Evolutionary conservation across 2,329 filamentous ascomycete species (phyloP).

Genomic region (Penicillium sp.): DNA sequence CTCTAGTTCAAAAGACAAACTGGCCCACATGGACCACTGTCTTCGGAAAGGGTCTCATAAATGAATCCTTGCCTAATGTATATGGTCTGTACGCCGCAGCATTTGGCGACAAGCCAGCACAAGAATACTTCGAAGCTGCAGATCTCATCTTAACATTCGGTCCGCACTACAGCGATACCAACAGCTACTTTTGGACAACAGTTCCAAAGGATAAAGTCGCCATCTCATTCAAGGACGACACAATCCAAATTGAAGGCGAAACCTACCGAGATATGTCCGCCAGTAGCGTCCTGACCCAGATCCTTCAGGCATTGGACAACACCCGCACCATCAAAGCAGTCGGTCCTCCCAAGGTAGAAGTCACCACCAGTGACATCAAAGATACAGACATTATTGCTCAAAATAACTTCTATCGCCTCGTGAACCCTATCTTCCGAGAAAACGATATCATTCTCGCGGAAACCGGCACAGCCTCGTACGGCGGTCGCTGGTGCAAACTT

Average conservation of each 20-base stretch:
- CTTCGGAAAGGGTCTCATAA: slow-evolving; percentile 57
- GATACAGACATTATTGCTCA: slow-evolving; percentile 50
- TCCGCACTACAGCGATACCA: slow-evolving; percentile 48
- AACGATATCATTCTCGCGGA: slow-evolving; percentile 63
- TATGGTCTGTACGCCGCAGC: slow-evolving; percentile 55
- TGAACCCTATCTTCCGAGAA: slow-evolving; percentile 53
- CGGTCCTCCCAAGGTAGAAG: slow-evolving; percentile 20
- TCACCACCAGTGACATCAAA: slow-evolving; percentile 42
- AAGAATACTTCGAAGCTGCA: slow-evolving; percentile 43
- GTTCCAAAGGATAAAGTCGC: slow-evolving; percentile 75
- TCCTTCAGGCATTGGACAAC: slow-evolving; percentile 65
- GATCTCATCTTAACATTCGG: slow-evolving; percentile 45
- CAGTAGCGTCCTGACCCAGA: slow-evolving; percentile 74
- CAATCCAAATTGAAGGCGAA: slow-evolving; percentile 74
- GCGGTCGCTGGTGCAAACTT: slow-evolving; percentile 56
- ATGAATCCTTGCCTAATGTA: slow-evolving; percentile 54
- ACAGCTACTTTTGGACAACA: slow-evolving; percentile 75
- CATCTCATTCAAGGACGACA: slow-evolving; percentile 79
- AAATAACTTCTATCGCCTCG: slow-evolving; percentile 54
- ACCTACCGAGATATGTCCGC: slow-evolving; percentile 78
- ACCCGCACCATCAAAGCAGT: slow-evolving; percentile 58
- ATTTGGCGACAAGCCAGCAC: slow-evolving; percentile 39
- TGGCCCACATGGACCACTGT: slow-evolving; percentile 55
- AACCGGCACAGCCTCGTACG: slow-evolving; percentile 62
- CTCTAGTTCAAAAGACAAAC: slow-evolving; percentile 47